Percentiles rank a stretch among this genome's conserved stretches.
phyloP scores from a whole-genome alignment of 768 basidiomycete species.

The Leccinum subtestaceum region DNA sequence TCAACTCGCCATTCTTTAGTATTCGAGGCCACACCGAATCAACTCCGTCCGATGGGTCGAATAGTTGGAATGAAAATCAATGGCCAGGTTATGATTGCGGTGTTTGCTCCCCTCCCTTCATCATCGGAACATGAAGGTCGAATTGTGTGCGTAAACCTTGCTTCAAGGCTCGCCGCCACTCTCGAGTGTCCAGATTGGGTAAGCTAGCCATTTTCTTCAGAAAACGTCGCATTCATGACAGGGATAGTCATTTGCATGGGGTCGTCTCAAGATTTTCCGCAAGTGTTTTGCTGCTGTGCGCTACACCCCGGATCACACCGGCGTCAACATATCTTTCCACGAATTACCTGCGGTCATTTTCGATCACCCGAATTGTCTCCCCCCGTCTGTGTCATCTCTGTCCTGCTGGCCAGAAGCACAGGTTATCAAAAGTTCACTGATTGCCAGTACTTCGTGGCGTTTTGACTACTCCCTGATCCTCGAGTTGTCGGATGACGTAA shows the following conservation, averaged over 20 bases:
- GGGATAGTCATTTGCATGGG: constrained; percentile 9
- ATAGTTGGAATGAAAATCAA: constrained; percentile 22
- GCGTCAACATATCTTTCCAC: constrained; percentile 12
- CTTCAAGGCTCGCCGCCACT: constrained; percentile 7
- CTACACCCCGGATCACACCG: not conserved
- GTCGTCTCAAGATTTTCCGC: constrained; percentile 16
- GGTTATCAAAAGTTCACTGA: constrained; percentile 3
- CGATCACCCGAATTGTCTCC: not conserved
- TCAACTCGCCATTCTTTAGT: constrained; percentile 4
- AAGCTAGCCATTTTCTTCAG: not conserved
- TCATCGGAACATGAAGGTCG: constrained; percentile 2
- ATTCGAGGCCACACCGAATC: constrained; percentile 17
- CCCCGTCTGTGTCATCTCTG: not conserved
- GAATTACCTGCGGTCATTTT: constrained; percentile 15
- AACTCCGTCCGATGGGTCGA: constrained; percentile 17
- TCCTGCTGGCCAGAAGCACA: constrained; percentile 17
- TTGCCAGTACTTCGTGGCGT: constrained; percentile 17
- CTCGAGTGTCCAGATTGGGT: constrained; percentile 22
- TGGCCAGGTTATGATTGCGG: constrained; percentile 19
- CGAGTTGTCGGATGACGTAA: constrained; percentile 17
- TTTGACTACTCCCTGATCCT: constrained; percentile 1
- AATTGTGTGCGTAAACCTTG: constrained; percentile 23
- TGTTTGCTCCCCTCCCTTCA: constrained; percentile 10
- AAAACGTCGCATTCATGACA: constrained; percentile 2
- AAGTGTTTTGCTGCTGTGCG: constrained; percentile 4